Percentiles rank a stretch among this genome's conserved stretches.
These are phyloP conservation scores for Pichia sp. DNA, from an alignment of 1,139 yeast genomes.

Conservation along the genomic window DNA sequence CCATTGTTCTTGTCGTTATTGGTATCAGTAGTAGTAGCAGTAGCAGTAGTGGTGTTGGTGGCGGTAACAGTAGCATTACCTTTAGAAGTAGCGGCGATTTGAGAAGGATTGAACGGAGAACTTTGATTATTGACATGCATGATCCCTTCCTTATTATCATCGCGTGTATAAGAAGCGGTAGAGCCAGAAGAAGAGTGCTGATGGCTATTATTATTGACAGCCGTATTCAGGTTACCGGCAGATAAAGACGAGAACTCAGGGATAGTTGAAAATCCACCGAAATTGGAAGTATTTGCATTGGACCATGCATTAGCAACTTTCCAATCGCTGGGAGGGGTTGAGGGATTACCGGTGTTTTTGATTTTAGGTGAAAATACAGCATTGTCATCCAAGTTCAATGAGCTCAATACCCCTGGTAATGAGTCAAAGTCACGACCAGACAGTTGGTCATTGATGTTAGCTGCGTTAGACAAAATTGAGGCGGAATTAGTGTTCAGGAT, in stretches of 20 bases:
- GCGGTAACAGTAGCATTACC: neutral
- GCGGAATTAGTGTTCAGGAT: neutral
- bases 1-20: neutral
- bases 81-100: neutral
- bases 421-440: constrained; percentile 24
- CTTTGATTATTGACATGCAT: constrained; percentile 1
- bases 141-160: constrained; percentile 15
- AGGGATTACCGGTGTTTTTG: constrained; percentile 24
- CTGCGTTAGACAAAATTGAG: constrained; percentile 7
- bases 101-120: constrained; percentile 5
- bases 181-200: constrained; percentile 20
- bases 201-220: constrained; percentile 5
- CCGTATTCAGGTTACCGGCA: constrained; percentile 4
- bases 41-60: neutral
- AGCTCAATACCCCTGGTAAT: constrained; percentile 27
- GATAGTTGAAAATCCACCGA: constrained; percentile 10
- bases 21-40: neutral
- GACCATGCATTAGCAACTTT: constrained; percentile 11
- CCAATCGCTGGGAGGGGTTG: constrained; percentile 29
- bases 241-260: constrained; percentile 2
- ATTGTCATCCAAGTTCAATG: constrained; percentile 26
- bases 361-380: constrained; percentile 26
- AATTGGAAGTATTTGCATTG: constrained; percentile 7
- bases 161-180: constrained; percentile 18
- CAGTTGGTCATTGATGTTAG: neutral